Conservation (phyloP, 495 filamentous ascomycete genomes). For the Lophium mytilinum region DNA sequence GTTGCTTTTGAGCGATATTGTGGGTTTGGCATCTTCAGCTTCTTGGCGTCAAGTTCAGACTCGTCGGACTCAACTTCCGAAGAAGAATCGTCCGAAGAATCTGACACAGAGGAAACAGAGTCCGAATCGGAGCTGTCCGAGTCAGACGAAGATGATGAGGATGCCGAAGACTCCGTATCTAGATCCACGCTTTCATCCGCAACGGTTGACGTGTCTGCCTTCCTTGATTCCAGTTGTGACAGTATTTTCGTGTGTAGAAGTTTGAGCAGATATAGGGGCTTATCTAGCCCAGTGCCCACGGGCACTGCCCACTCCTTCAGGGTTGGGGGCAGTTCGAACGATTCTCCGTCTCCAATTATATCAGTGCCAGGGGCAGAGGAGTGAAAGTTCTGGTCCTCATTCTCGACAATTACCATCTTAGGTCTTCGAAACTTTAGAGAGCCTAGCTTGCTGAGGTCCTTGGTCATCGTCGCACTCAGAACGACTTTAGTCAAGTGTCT, state of each 20-base stretch:
- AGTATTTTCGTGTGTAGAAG: conserved; percentile 40
- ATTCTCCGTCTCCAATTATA: conserved; percentile 24
- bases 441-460: conserved; percentile 72
- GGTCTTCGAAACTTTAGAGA: conserved; percentile 65
- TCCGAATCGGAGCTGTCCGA: conserved; percentile 29
- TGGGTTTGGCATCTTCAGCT: background rate
- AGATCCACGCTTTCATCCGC: conserved; percentile 32
- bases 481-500: conserved; percentile 59
- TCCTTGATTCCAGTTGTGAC: background rate
- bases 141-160: conserved; percentile 1
- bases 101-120: conserved; percentile 16
- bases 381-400: conserved; percentile 34
- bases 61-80: background rate
- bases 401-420: conserved; percentile 62
- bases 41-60: too few species aligned
- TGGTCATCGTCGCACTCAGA: conserved; percentile 89
- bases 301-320: conserved; percentile 68
- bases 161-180: conserved; percentile 27
- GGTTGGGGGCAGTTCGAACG: conserved; percentile 55
- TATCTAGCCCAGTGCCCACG: conserved; percentile 65
- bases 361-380: conserved; percentile 16
- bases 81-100: background rate
- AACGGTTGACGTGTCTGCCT: conserved; percentile 27
- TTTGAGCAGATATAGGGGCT: conserved; percentile 69
- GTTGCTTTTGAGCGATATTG: background rate